Evolutionary conservation across 139 green algal species (phyloP).

Genomic region (Micractinium sp.): DNA sequence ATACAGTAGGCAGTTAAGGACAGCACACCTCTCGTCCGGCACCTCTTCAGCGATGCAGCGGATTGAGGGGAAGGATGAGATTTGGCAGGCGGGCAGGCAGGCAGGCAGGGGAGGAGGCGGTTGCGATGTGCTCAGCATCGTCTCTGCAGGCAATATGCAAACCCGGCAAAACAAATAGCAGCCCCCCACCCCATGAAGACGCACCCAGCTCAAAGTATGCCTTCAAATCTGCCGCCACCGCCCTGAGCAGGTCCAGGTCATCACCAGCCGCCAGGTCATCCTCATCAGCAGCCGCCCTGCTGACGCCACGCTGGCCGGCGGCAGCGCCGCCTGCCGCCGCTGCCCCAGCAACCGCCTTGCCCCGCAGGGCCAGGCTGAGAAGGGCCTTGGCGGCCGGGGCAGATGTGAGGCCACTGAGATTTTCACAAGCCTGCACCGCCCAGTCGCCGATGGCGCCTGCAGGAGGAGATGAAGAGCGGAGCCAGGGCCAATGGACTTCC

Average conservation of each 20-base stretch:
- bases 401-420: neutral
- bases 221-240: neutral
- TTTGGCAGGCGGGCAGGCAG: neutral
- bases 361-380: constrained; percentile 17
- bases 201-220: neutral
- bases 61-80: too few relatives aligned
- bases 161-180: too few relatives aligned
- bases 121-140: too few relatives aligned
- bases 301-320: neutral
- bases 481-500: too few relatives aligned
- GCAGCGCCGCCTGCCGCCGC: neutral
- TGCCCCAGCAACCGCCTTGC: neutral
- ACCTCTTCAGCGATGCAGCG: too few relatives aligned
- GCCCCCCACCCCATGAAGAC: neutral
- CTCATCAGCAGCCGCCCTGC: neutral
- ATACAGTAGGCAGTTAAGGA: too few relatives aligned
- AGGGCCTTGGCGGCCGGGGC: constrained; percentile 1
- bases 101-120: neutral
- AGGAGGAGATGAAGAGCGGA: neutral
- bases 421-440: neutral
- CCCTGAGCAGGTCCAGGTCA: constrained; percentile 18
- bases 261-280: neutral
- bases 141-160: too few relatives aligned
- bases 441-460: constrained; percentile 16
- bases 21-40: too few relatives aligned